Base-by-base conservation (phyloP, 306 rosid genomes). In the Pterocarpus santalinus region DNA sequence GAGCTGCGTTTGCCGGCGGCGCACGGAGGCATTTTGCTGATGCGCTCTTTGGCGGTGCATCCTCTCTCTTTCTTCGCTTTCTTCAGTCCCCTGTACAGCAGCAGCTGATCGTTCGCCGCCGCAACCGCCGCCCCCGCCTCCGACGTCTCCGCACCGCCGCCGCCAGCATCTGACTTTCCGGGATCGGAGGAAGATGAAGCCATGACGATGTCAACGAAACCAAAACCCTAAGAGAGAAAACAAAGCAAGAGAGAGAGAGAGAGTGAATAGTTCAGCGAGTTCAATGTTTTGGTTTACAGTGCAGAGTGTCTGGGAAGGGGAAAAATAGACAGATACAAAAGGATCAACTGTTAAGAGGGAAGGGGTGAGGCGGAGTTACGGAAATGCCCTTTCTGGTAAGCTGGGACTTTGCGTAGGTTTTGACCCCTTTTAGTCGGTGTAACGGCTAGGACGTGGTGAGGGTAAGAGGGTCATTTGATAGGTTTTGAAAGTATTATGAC, bases 1-100 rank as follows among this genome's bases (percentile, higher is more conserved):
- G 99, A 96, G 85, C 99, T 96, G 22, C 99, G 90, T 88, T 96
- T 93, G 4, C 99, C 99, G 7, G 99, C 99, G 28, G 97, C 94
- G 67, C 96, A 95, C 0, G 99, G 99, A 80, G 97, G 98, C 99
- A 95, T 95, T 82, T 93, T 95, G 82, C 99, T 95, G 90, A 95
- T 95, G 52, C 99, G 89, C 67, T 95, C 99, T 81, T 95, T 95
- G 39, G 99, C 99, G 38, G 99, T 95, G 78, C 99, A 93, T 0
- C 97, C 97, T 83, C 99, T 83, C 63, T 93, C 98, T 66, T 91
- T 93, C 97, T 95, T 95, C 6, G 98, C 92, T 73, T 88, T 95
- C 92, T 93, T 95, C 83, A 93, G 49, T 16, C 97, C 99, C 82
- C 96, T 89, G 77, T 89, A 95, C n/a, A 90, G 78, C 14, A 92